These are phyloP conservation scores for Zygosaccharomyces kombuchaensis DNA, from an alignment of 805 yeast genomes.

Conservation along the genomic window DNA sequence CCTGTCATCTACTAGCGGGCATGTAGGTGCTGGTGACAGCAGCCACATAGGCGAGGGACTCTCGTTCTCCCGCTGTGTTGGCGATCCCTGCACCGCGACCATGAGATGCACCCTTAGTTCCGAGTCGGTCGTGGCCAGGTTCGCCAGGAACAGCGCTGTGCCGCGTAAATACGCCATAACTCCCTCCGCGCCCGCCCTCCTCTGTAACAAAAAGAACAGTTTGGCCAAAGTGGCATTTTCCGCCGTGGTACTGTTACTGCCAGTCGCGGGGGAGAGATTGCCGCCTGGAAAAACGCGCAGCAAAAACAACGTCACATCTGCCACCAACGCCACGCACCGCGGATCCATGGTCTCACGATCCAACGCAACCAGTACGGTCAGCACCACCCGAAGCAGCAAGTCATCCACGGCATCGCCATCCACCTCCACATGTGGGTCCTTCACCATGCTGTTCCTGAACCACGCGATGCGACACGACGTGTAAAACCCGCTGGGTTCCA, in stretches of 20 bases:
- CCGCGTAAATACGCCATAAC: slow-evolving; percentile 1
- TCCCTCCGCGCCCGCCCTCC: slow-evolving; percentile 1
- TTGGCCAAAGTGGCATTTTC: neutral
- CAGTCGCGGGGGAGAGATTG: neutral
- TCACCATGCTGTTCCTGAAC: slow-evolving; percentile 11
- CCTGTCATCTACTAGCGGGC: neutral
- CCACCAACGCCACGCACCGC: slow-evolving; percentile 14
- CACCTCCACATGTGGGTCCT: slow-evolving; percentile 11
- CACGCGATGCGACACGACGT: slow-evolving; percentile 6
- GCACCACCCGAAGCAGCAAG: slow-evolving; percentile 19
- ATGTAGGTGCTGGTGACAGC: neutral
- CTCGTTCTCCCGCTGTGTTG: neutral
- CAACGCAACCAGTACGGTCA: slow-evolving; percentile 7
- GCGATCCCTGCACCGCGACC: slow-evolving; percentile 5
- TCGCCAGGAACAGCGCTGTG: slow-evolving; percentile 1
- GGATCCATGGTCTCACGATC: slow-evolving; percentile 8
- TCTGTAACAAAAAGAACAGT: neutral
- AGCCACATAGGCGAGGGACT: slow-evolving; percentile 4
- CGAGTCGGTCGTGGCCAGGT: neutral
- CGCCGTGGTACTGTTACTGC: neutral
- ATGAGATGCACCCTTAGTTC: slow-evolving; percentile 3
- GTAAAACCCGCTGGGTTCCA: slow-evolving; percentile 5
- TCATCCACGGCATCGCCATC: slow-evolving; percentile 12
- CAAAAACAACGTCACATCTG: slow-evolving; percentile 19
- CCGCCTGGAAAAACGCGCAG: slow-evolving; percentile 13